Conservation (phyloP, 345 rosid genomes). For the Euphorbia pulcherrima region DNA sequence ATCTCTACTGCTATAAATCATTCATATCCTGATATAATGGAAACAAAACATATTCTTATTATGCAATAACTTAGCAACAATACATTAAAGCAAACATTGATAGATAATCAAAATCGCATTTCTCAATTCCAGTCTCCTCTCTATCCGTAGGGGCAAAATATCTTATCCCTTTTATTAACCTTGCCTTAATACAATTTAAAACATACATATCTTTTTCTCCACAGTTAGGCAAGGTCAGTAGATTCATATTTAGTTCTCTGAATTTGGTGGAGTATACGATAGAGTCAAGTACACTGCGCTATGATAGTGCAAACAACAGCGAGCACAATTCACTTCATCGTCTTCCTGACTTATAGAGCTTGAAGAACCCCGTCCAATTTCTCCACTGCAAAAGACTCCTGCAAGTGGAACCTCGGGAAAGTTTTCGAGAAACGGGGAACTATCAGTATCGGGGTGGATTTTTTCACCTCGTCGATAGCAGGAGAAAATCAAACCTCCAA, state of each 20-base stretch:
- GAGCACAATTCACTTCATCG: constrained; percentile 14
- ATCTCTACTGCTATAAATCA: too few species aligned
- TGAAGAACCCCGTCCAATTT: constrained; percentile 31
- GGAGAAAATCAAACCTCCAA: constrained; percentile 39
- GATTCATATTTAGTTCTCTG: not conserved
- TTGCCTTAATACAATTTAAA: too few species aligned
- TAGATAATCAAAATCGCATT: too few species aligned
- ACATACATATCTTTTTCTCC: too few species aligned
- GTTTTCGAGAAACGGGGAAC: constrained; percentile 27
- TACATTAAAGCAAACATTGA: too few species aligned
- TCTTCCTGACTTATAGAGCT: constrained; percentile 10
- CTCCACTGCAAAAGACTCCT: constrained; percentile 34
- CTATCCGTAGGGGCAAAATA: too few species aligned
- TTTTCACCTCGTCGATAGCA: constrained; percentile 13
- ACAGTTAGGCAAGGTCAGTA: too few species aligned
- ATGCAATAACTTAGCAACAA: too few species aligned
- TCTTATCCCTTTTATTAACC: too few species aligned
- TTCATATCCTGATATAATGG: too few species aligned
- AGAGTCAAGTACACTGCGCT: constrained; percentile 32
- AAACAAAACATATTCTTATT: too few species aligned
- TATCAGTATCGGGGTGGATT: constrained; percentile 5
- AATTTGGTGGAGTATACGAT: constrained; percentile 23
- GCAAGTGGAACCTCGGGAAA: constrained; percentile 32
- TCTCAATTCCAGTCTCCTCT: too few species aligned
- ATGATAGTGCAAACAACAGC: constrained; percentile 25